These are phyloP conservation scores for Lenzites betulinus DNA, from an alignment of 768 basidiomycete species.

Conservation along the genomic window DNA sequence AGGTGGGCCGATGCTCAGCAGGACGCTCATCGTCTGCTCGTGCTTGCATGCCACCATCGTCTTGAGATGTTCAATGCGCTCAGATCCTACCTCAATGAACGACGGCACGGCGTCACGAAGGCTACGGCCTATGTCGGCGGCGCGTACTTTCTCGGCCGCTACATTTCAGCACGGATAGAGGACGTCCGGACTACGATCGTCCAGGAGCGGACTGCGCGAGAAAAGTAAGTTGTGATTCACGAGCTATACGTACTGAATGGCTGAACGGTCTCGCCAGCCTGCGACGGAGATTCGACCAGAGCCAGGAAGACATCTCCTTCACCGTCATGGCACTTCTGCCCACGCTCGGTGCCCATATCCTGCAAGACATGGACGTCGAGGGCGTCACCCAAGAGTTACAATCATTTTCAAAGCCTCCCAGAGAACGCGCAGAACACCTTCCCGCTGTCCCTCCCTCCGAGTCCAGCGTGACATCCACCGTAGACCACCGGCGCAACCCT, in stretches of 20 bases:
- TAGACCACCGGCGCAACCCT: slow-evolving; percentile 34
- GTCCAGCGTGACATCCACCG: slow-evolving; percentile 38
- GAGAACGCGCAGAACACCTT: slow-evolving; percentile 13
- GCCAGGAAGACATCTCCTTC: slow-evolving; percentile 75
- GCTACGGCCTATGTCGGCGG: slow-evolving; percentile 57
- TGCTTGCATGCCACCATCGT: slow-evolving; percentile 19
- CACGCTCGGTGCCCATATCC: slow-evolving; percentile 62
- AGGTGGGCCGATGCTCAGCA: slow-evolving; percentile 1
- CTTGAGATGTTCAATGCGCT: slow-evolving; percentile 46
- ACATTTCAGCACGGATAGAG: slow-evolving; percentile 60
- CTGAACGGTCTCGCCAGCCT: slow-evolving; percentile 46
- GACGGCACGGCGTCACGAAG: slow-evolving; percentile 48
- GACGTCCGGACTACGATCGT: slow-evolving; percentile 67
- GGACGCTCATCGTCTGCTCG: slow-evolving; percentile 11
- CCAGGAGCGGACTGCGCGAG: slow-evolving; percentile 61
- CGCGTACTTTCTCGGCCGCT: slow-evolving; percentile 61
- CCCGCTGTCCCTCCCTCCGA: slow-evolving; percentile 22
- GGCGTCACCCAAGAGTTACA: slow-evolving; percentile 59
- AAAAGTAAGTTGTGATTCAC: slow-evolving; percentile 55
- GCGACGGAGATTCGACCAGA: slow-evolving; percentile 70
- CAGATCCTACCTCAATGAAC: slow-evolving; percentile 50
- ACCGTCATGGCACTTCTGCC: slow-evolving; percentile 73
- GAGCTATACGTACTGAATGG: neutral
- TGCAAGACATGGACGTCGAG: slow-evolving; percentile 80
- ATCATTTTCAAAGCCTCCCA: slow-evolving; percentile 41